Evolutionary conservation across 2,329 filamentous ascomycete genomes (phyloP).

Genomic region (Fusarium cicatricum): DNA sequence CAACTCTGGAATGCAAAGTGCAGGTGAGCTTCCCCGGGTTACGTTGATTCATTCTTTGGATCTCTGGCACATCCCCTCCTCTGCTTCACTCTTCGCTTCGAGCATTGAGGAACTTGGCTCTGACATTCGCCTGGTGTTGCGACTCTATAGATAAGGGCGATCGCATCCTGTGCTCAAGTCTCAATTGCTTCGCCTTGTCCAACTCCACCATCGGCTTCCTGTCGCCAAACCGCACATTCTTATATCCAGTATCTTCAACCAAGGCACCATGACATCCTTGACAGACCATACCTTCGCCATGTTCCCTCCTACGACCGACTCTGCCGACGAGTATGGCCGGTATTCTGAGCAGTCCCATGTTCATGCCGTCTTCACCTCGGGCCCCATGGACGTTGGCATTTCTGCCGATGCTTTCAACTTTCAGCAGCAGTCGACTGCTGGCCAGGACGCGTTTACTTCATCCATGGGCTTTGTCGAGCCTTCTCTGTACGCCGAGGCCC

Average conservation of each 20-base stretch:
- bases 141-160: conserved; percentile 39
- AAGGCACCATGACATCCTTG: conserved; percentile 43
- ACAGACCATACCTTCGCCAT: conserved; percentile 42
- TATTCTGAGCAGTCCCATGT: conserved; percentile 54
- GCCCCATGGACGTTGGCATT: conserved; percentile 58
- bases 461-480: conserved; percentile 55
- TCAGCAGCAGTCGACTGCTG: conserved; percentile 47
- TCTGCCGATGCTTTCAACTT: conserved; percentile 55
- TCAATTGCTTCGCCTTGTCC: conserved; percentile 26
- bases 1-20: conserved; percentile 41
- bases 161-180: conserved; percentile 33
- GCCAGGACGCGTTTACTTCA: conserved; percentile 46
- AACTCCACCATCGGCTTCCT: conserved; percentile 11
- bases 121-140: conserved; percentile 28
- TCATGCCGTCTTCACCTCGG: conserved; percentile 50
- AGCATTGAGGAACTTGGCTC: conserved; percentile 8
- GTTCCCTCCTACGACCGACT: conserved; percentile 43
- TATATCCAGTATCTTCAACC: conserved; percentile 7
- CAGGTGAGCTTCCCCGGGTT: conserved; percentile 37
- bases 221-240: conserved; percentile 6
- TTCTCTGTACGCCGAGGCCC: conserved; percentile 56
- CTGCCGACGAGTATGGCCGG: conserved; percentile 52
- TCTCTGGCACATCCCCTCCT: conserved; percentile 13
- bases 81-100: conserved; percentile 12
- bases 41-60: conserved; percentile 15